Base-by-base conservation (phyloP, 768 basidiomycete genomes). In the Phallus indusiatus region DNA sequence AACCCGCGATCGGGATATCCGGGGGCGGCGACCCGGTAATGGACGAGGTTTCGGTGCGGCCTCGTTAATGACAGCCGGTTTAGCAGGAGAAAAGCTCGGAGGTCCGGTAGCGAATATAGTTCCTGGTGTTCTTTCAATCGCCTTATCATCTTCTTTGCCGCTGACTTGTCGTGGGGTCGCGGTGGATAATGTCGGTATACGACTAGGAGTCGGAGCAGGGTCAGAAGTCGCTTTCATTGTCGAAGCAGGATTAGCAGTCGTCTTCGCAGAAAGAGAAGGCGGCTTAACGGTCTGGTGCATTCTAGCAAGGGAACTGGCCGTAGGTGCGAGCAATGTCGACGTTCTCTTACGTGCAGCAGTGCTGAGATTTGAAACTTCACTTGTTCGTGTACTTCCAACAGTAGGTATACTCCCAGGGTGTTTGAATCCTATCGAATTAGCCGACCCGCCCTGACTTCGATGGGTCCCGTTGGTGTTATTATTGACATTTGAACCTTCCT, bases 1-100 rank as follows among this genome's bases (percentile, higher is more conserved):
- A 46, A 91, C 86, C 61, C 84, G 85, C 24, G 87, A 88, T 42
- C 90, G 81, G 47, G 89, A 91, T 62, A 91, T 88, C 8, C 88
- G 81, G 4, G 89, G 89, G 67, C 82, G 84, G 59, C 86, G 80
- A 9, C 78, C 75, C 24, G 75, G 35, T 6, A 60, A 50, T 1
- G 34, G 14, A 16, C 50, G 54, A 9, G 61, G 53, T 35, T 59
- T 59, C 1, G 57, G 58, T 12, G 35, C 42, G 20, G 18, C 34
- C 51, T 63, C 18, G 72, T 59, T 16, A 66, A 62, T 16, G 64
- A 63, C 17, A 68, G 65, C 10, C 20, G 49, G 56, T 14, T 20
- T 1, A 62, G 54, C 28, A 22, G 66, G 68, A 17, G 47, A 35
- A 20, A 58, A 28, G 17, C 14, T 33, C 3, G 48, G 56, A 20